These are phyloP conservation scores for Amanita brunnescens DNA, from an alignment of 768 basidiomycete species.

Conservation along the genomic window DNA sequence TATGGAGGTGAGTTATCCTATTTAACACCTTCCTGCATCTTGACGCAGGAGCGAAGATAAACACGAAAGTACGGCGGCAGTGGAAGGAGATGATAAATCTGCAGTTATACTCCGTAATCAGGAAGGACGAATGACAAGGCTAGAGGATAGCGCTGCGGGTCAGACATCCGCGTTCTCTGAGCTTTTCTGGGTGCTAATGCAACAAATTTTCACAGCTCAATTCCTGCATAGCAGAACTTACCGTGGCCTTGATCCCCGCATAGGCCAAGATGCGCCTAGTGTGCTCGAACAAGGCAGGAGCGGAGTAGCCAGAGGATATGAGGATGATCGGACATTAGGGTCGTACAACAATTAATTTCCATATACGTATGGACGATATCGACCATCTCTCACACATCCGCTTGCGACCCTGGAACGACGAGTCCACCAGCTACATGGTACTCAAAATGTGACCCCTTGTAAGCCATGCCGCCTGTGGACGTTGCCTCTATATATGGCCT, in stretches of 20 bases:
- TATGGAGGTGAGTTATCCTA: constrained; percentile 33
- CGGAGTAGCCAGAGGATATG: constrained; percentile 85
- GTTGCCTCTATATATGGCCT: no score
- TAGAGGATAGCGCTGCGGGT: constrained; percentile 69
- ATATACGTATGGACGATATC: no score
- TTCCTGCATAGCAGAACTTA: constrained; percentile 72
- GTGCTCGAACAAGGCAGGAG: constrained; percentile 82
- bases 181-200: background rate
- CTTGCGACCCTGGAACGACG: no score
- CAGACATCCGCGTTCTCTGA: constrained; percentile 13
- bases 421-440: no score
- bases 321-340: constrained; percentile 33
- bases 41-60: background rate
- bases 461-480: no score
- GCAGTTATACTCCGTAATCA: constrained; percentile 53
- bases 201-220: constrained; percentile 33
- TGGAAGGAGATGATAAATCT: constrained; percentile 9
- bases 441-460: no score
- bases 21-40: background rate
- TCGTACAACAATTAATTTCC: background rate
- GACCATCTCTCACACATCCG: no score
- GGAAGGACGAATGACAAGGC: constrained; percentile 44
- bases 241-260: constrained; percentile 69
- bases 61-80: background rate
- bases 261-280: constrained; percentile 74